Conservation (phyloP, 2,329 filamentous ascomycete genomes). For the Zymoseptoria crescenta region DNA sequence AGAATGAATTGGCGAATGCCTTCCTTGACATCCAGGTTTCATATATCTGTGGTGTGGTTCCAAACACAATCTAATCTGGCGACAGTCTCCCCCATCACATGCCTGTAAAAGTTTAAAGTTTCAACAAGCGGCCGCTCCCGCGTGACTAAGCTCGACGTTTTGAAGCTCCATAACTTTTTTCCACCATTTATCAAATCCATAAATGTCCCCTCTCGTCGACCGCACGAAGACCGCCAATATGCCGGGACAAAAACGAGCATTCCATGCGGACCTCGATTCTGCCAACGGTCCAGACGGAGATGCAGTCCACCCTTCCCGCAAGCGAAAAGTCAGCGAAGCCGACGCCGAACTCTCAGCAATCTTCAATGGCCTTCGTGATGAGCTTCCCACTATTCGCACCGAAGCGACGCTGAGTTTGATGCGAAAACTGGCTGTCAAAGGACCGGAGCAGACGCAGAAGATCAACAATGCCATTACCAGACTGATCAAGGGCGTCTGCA, state of each 20-base stretch:
- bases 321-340: conserved; percentile 31
- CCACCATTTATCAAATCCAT: background rate
- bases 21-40: background rate
- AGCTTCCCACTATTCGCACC: conserved; percentile 37
- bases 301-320: conserved; percentile 25
- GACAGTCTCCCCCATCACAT: too few species aligned
- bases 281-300: conserved; percentile 6
- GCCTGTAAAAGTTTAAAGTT: background rate
- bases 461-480: conserved; percentile 35
- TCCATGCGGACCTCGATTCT: conserved; percentile 8
- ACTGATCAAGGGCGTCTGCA: conserved; percentile 81
- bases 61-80: too few species aligned
- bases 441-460: conserved; percentile 30
- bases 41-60: too few species aligned
- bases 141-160: background rate
- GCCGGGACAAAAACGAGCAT: conserved; percentile 20
- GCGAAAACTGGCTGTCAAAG: conserved; percentile 33
- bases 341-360: conserved; percentile 38
- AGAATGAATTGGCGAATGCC: background rate
- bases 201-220: background rate
- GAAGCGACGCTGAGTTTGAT: conserved; percentile 41
- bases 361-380: conserved; percentile 41
- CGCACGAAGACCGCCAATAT: conserved; percentile 5
- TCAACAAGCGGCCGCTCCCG: background rate
- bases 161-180: background rate